Percentiles rank a stretch among this genome's conserved stretches.
Evolutionary conservation across 805 yeast genomes (phyloP).

Genomic region (Candida alai): DNA sequence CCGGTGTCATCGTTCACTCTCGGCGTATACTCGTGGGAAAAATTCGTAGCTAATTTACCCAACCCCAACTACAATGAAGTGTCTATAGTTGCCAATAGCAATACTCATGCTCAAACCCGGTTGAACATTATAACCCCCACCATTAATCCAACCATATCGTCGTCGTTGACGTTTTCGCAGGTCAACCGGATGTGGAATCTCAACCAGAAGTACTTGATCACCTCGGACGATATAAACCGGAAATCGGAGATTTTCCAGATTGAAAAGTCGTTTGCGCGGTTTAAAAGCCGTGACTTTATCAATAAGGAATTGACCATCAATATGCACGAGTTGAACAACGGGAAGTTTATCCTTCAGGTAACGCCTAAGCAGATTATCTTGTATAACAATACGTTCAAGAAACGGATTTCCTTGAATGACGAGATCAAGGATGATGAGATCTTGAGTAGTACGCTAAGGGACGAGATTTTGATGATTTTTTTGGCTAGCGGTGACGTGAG

Average conservation of each 20-base stretch:
- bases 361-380: constrained; percentile 62
- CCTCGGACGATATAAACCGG: constrained; percentile 62
- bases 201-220: constrained; percentile 57
- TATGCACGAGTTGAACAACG: constrained; percentile 55
- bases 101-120: constrained; percentile 52
- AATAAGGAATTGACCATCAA: constrained; percentile 62
- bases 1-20: constrained; percentile 67
- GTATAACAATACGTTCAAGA: constrained; percentile 57
- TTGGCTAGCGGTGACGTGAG: constrained; percentile 69
- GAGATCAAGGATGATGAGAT: constrained; percentile 47
- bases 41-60: constrained; percentile 53
- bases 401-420: constrained; percentile 35
- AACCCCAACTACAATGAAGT: constrained; percentile 67
- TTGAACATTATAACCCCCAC: constrained; percentile 64
- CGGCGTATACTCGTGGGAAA: constrained; percentile 56
- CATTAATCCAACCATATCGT: constrained; percentile 61
- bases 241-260: constrained; percentile 69
- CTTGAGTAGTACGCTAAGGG: constrained; percentile 57
- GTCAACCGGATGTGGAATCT: constrained; percentile 76
- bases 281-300: constrained; percentile 59
- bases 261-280: constrained; percentile 55
- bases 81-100: constrained; percentile 68
- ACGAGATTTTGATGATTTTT: constrained; percentile 60
- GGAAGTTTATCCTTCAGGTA: constrained; percentile 67
- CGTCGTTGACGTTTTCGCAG: constrained; percentile 68